Base-by-base conservation (phyloP, 345 rosid genomes). In the Jatropha curcas region DNA sequence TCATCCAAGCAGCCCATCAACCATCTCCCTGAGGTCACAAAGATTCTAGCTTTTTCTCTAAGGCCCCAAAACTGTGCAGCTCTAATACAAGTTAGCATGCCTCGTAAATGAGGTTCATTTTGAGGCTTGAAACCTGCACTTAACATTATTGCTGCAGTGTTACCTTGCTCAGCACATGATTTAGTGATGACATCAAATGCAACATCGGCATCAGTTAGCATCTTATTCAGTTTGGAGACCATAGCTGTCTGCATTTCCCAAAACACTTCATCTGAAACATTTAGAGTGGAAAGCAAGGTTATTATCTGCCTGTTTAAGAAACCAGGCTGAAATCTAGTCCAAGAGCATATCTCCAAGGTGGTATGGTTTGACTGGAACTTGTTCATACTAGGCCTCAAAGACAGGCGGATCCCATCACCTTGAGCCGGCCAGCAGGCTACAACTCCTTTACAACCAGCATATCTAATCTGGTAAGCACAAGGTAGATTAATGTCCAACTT, bases 251-350 rank as follows among this genome's bases (percentile, higher is more conserved):
- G 97, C 98, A 94, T 90, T 37, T 52, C 75, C 93, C 92, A 89
- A 70, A 94, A 90, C 60, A 81, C 74, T 67, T 88, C 84, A 70
- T 94, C 97, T 0, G 89, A 87, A 81, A 94, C 91, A 27, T 77
- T 73, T 45, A 90, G 76, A 4, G 87, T 52, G 5, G 94, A 89
- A 28, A 94, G 94, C 75, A 94, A 81, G 0, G 87, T 89, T 50
- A 94, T 83, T 24, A 94, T 92, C 86, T 92, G 97, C 81, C 98
- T 87, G 60, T 94, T 94, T 11, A 94, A 74, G 81, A 94, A 94
- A 52, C 97, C 98, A 53, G 98, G 95, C 82, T 92, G 97, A 83
- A 89, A 89, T 79, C 95, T 83, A 27, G 98, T 90, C 98, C 98
- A 90, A 20, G 97, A 89, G 74, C 92, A 90, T 39, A 94, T 87